These are phyloP conservation scores for Chlorella variabilis DNA, from an alignment of 163 green algal species.

Conservation along the genomic window DNA sequence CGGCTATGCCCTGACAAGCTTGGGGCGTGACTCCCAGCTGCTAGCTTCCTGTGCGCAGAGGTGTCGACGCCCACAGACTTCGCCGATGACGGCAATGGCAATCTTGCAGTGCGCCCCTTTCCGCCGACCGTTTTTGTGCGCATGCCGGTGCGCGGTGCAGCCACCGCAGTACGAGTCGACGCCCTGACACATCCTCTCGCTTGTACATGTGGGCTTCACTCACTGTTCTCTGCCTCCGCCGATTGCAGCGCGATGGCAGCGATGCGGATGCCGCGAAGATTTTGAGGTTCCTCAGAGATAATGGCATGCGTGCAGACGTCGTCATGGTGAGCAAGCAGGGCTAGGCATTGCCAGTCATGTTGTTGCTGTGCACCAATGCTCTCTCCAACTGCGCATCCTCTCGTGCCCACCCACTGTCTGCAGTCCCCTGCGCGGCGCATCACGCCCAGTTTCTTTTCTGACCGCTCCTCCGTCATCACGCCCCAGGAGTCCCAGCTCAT, in stretches of 20 bases:
- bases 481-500: not conserved
- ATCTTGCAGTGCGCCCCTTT: conserved; percentile 1
- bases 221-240: not conserved
- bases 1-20: too few relatives aligned
- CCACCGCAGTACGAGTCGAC: not conserved
- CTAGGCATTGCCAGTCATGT: too few relatives aligned
- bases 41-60: too few relatives aligned
- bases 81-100: not conserved
- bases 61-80: conserved; percentile 14
- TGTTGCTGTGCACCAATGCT: not conserved
- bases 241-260: not conserved
- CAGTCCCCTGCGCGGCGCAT: conserved; percentile 21
- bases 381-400: too few relatives aligned
- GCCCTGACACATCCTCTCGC: not conserved
- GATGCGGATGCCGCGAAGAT: not conserved
- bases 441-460: not conserved
- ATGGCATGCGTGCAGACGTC: not conserved
- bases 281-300: not conserved
- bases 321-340: not conserved
- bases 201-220: not conserved
- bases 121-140: conserved; percentile 23
- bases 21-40: too few relatives aligned
- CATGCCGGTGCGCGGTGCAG: conserved; percentile 17
- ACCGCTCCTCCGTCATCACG: conserved; percentile 13
- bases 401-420: not conserved